Percentiles rank a stretch among this genome's conserved stretches.
phyloP scores from a whole-genome alignment of 192 early-diverging fungal species.

The Backusella luteola region DNA sequence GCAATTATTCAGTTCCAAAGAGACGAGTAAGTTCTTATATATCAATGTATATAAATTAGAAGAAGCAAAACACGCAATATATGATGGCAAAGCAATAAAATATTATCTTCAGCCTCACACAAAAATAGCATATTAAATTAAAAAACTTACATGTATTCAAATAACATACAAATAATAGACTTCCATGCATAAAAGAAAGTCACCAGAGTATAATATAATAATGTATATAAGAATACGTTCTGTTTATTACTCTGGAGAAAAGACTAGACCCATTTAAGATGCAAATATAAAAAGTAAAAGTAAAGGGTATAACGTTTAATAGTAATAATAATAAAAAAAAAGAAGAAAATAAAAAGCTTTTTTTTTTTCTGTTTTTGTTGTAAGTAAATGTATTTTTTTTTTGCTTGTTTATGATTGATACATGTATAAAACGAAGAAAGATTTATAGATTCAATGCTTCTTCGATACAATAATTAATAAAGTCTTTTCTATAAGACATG shows the following conservation, averaged over 20 bases:
- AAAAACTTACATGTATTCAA: no score
- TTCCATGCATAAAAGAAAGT: background rate
- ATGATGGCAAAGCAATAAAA: background rate
- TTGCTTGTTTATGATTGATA: conserved; percentile 3
- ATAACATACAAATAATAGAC: no score
- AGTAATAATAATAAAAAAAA: background rate
- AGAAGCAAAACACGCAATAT: background rate
- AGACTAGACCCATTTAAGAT: background rate
- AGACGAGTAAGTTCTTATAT: background rate
- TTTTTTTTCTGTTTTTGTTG: conserved; percentile 1
- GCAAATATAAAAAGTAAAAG: background rate
- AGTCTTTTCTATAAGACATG: conserved; percentile 56
- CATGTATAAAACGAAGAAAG: background rate
- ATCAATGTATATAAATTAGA: background rate
- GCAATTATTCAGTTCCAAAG: background rate
- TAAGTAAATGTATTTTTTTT: conserved; percentile 3
- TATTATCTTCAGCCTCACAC: background rate
- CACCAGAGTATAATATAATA: background rate
- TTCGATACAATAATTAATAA: conserved; percentile 86
- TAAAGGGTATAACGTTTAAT: background rate
- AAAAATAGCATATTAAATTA: background rate
- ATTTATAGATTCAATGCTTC: conserved; percentile 2
- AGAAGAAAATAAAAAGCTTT: background rate
- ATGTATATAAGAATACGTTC: background rate
- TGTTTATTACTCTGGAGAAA: background rate